A percentile compares a stretch with the other conserved stretches of the same genome.
Evolutionary conservation across 805 yeast species (phyloP).

Genomic region (Lachancea lanzarotensis): DNA sequence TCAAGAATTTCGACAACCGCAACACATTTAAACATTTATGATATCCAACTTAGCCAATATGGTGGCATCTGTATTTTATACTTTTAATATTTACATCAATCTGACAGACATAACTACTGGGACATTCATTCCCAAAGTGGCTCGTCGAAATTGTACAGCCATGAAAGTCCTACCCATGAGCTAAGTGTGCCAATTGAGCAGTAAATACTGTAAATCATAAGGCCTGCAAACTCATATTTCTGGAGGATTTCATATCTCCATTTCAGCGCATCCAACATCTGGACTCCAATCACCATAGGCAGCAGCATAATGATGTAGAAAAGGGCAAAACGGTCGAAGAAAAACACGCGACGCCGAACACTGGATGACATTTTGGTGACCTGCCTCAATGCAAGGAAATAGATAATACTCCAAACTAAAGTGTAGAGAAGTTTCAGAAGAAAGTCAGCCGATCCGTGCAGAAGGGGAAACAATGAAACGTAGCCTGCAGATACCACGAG

Average conservation of each 20-base stretch:
- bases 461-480: constrained; percentile 80
- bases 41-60: not conserved
- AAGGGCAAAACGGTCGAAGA: constrained; percentile 63
- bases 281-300: constrained; percentile 49
- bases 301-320: constrained; percentile 61
- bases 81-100: not conserved
- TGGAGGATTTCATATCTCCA: constrained; percentile 46
- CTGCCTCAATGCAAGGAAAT: constrained; percentile 63
- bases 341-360: constrained; percentile 45
- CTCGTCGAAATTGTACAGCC: constrained; percentile 84
- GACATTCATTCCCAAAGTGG: constrained; percentile 45
- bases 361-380: constrained; percentile 45
- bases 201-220: constrained; percentile 80
- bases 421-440: constrained; percentile 71
- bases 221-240: constrained; percentile 62
- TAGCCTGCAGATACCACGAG: constrained; percentile 74
- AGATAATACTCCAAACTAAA: constrained; percentile 77
- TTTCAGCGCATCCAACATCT: constrained; percentile 50
- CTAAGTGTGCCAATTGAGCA: constrained; percentile 79
- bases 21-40: not conserved
- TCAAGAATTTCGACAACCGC: not conserved
- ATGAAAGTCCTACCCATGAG: constrained; percentile 82
- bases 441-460: constrained; percentile 76
- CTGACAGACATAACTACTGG: not conserved
- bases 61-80: constrained; percentile 3